A percentile compares a stretch with the other conserved stretches of the same genome.
Conservation (phyloP, 2,329 filamentous ascomycete genomes). For the Colletotrichum tofieldiae region DNA sequence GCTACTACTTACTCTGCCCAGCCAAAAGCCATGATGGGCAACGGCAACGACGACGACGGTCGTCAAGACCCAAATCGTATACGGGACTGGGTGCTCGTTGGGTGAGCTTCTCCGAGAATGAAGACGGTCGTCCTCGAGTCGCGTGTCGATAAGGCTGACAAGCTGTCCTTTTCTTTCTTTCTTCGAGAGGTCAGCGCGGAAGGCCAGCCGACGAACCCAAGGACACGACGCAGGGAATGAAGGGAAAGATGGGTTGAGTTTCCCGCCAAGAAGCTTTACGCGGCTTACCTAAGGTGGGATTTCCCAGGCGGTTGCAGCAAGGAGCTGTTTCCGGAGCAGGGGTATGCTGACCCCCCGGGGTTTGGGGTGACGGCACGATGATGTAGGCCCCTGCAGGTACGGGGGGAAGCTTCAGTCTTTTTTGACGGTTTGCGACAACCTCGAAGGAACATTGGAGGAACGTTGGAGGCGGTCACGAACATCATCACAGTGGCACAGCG, state of each 20-base stretch:
- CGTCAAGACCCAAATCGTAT: background rate
- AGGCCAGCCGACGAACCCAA: conserved; percentile 17
- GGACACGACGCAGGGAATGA: conserved; percentile 9
- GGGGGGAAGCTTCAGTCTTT: background rate
- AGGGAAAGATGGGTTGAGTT: conserved; percentile 29
- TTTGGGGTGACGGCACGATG: conserved; percentile 38
- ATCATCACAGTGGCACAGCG: background rate
- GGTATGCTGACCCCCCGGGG: conserved; percentile 17
- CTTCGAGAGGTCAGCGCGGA: conserved; percentile 17
- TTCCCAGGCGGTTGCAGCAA: conserved; percentile 31
- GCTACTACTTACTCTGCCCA: conserved; percentile 42
- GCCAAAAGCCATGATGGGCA: conserved; percentile 46
- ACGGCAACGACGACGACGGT: conserved; percentile 14
- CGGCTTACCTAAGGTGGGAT: conserved; percentile 37
- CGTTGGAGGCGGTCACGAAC: background rate
- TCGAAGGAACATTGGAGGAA: background rate
- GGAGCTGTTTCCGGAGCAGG: conserved; percentile 31
- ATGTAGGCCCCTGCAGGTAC: conserved; percentile 43
- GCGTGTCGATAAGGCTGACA: conserved; percentile 23
- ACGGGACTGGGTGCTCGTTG: background rate
- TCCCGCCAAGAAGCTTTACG: conserved; percentile 22
- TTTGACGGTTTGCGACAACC: background rate
- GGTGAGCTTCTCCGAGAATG: background rate
- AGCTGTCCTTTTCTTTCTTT: conserved; percentile 11
- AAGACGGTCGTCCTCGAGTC: background rate